Percentiles rank a stretch among this genome's conserved stretches.
Evolutionary conservation across 179 eudicot species (phyloP).

Genomic region (Carnegiea gigantea): DNA sequence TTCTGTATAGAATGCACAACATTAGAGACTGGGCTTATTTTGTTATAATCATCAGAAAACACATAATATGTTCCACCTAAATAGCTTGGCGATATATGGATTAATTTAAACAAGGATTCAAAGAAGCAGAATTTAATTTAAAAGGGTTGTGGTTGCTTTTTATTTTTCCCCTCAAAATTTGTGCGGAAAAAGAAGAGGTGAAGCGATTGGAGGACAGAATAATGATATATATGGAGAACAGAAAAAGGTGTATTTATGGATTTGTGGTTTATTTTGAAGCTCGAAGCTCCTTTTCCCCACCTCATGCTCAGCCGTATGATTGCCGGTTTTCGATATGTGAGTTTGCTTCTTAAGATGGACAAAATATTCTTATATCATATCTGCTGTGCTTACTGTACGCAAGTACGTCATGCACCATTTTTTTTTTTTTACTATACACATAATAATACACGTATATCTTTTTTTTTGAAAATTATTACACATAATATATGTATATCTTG

Average conservation of each 20-base stretch:
- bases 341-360: conserved; percentile 21
- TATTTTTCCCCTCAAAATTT: neutral
- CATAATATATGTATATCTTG: too few species aligned
- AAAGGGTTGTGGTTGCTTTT: neutral
- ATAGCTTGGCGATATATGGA: too few species aligned
- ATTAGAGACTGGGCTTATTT: too few species aligned
- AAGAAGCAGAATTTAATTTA: neutral
- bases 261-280: conserved; percentile 1
- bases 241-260: neutral
- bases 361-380: neutral
- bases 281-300: conserved; percentile 23
- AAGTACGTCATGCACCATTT: neutral
- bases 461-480: too few species aligned
- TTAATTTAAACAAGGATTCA: too few species aligned
- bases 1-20: too few species aligned
- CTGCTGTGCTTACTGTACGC: neutral
- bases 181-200: neutral
- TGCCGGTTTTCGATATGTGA: conserved; percentile 20
- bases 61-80: too few species aligned
- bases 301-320: conserved; percentile 23
- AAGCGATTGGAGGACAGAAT: neutral
- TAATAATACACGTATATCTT: too few species aligned
- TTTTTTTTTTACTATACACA: too few species aligned
- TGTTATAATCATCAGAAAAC: too few species aligned
- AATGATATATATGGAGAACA: neutral